Evolutionary conservation across 169 alveolate species (phyloP).

Genomic region (Blepharisma undulans): DNA sequence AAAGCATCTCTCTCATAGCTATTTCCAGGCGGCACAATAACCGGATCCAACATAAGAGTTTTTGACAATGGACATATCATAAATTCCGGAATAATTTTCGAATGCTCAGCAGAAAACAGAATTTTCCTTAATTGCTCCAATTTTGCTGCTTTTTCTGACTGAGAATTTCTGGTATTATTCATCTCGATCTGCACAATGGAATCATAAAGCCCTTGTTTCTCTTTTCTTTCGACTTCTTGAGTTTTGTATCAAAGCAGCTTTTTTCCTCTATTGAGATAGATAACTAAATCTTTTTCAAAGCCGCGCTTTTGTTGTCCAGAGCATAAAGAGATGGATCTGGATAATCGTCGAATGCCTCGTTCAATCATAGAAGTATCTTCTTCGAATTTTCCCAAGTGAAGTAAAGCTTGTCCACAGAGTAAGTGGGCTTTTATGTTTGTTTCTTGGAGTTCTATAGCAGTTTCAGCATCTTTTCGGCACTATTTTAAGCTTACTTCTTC

Average conservation of each 20-base stretch:
- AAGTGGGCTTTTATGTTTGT: conserved; percentile 53
- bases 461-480: conserved; percentile 37
- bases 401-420: conserved; percentile 48
- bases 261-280: conserved; percentile 40
- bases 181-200: background rate
- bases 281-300: conserved; percentile 48
- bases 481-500: background rate
- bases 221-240: conserved; percentile 10
- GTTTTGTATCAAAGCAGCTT: conserved; percentile 51
- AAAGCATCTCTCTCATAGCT: conserved; percentile 52
- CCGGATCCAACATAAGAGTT: conserved; percentile 56
- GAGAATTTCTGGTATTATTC: background rate
- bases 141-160: background rate
- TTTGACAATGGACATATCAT: conserved; percentile 46
- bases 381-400: conserved; percentile 51
- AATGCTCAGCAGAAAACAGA: background rate
- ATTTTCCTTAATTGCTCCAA: background rate
- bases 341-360: conserved; percentile 45
- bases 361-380: conserved; percentile 34
- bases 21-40: conserved; percentile 47
- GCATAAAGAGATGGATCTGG: conserved; percentile 53
- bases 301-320: conserved; percentile 39
- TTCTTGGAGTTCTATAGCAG: conserved; percentile 55
- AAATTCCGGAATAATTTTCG: conserved; percentile 47
- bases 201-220: conserved; percentile 1